Evolutionary conservation across 129 eudicot species (phyloP), one percentile per base, ranked within the genome.

Genomic region (Flaveria brownii): DNA sequence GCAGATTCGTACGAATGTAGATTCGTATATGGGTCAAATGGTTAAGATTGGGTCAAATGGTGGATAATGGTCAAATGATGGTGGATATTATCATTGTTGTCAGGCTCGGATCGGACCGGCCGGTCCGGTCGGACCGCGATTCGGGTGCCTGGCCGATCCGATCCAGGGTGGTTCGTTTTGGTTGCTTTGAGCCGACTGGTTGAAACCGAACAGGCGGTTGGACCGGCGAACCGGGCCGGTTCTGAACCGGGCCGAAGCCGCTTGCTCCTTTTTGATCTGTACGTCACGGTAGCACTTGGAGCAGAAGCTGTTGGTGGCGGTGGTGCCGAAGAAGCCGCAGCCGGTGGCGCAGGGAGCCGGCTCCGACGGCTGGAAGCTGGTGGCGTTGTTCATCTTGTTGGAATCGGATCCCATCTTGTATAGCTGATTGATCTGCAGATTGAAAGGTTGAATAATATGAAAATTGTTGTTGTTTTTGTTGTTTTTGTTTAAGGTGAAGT

Each of bases 301-400:
- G 73, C 97, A 92, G 15, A 84, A 76, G 17, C 86, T 83, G 84
- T 80, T 89, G 65, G 96, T 92, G 45, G 96, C 84, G 60, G 97
- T 71, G 55, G 89, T 8, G 25, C 96, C 97, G 75, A 89, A 92
- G 72, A 92, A 92, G 13, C 96, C 97, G 77, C 97, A 92, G 6
- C 96, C 96, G 88, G 86, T 92, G 30, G 86, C 87, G 71, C 97
- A 92, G 0, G 76, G 84, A 3, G 76, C 16, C 57, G 92, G 88
- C 69, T 89, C 90, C 13, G 97, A 81, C n/a, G 89, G 89, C 39
- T 82, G 81, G 75, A 67, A 86, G 25, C 87, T 83, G 9, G 93
- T 85, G 4, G 63, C 90, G 74, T 85, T 85, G 92, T 81, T 86
- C 64, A 79, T 76, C 74, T 79, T 77, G 85, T 80, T 85, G 18